phyloP scores from a whole-genome alignment of 148 eudicot genomes.

The Rhododendron molle region DNA sequence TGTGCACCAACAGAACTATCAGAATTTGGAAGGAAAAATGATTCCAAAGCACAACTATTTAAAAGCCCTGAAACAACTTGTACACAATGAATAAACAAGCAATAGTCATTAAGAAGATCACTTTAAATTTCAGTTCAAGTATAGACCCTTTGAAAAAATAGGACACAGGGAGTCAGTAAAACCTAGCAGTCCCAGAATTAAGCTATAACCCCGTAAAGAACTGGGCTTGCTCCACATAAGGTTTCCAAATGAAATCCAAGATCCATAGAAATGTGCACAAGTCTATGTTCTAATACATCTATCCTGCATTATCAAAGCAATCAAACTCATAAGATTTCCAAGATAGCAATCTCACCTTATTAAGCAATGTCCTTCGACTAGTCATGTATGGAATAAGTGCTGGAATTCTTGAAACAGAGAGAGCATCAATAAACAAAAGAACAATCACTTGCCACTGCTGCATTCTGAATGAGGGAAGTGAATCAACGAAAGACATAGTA shows the following conservation, averaged over 20 bases:
- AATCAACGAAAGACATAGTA: slow-evolving; percentile 88
- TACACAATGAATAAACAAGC: not conserved
- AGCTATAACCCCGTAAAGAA: not conserved
- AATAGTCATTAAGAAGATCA: not conserved
- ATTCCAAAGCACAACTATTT: not conserved
- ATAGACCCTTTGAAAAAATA: not conserved
- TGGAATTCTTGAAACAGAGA: slow-evolving; percentile 78
- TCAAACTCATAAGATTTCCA: not conserved
- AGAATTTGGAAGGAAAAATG: not conserved
- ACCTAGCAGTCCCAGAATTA: not conserved
- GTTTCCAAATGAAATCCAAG: not conserved
- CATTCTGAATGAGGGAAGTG: slow-evolving; percentile 76
- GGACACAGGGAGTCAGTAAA: not conserved
- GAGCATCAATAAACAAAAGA: slow-evolving; percentile 83
- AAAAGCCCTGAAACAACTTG: not conserved
- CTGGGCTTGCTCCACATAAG: not conserved
- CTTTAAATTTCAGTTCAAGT: not conserved
- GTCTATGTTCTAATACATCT: not conserved
- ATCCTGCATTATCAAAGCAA: not conserved
- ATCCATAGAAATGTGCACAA: not conserved
- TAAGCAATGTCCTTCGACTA: slow-evolving; percentile 50
- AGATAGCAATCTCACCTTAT: slow-evolving; percentile 42
- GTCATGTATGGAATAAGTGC: slow-evolving; percentile 59
- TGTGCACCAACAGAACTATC: not conserved
- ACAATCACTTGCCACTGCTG: slow-evolving; percentile 89